Conservation (phyloP, 2,329 filamentous ascomycete genomes). For the Alternaria infectoria region DNA sequence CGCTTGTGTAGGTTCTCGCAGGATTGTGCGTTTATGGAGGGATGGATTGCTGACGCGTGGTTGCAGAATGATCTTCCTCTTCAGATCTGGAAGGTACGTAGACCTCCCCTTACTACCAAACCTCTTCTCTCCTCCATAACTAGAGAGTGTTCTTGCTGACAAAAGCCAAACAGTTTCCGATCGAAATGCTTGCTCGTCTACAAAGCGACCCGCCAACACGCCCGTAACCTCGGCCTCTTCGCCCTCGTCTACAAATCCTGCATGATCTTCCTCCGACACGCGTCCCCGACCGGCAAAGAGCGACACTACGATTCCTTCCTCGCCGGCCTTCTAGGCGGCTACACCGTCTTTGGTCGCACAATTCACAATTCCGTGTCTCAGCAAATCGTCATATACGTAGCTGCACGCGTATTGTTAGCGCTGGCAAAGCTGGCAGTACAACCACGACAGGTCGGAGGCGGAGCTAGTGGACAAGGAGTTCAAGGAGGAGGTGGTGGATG, state of each 20-base stretch:
- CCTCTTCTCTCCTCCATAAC: background rate
- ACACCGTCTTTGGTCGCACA: slow-evolving; percentile 87
- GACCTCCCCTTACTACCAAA: background rate
- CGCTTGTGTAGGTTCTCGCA: slow-evolving; percentile 70
- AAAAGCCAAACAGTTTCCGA: slow-evolving; percentile 59
- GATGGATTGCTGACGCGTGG: slow-evolving; percentile 1
- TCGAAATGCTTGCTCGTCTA: slow-evolving; percentile 81
- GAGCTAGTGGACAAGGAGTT: slow-evolving; percentile 13
- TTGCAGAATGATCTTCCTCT: slow-evolving; percentile 89
- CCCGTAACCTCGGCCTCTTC: slow-evolving; percentile 88
- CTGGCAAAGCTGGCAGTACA: slow-evolving; percentile 83
- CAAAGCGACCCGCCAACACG: slow-evolving; percentile 87
- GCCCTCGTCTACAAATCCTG: slow-evolving; percentile 87
- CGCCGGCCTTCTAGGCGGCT: slow-evolving; percentile 86
- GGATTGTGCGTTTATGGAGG: background rate
- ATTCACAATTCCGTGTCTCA: slow-evolving; percentile 82
- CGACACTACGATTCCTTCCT: slow-evolving; percentile 83
- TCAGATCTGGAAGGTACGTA: slow-evolving; percentile 85
- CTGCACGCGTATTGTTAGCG: slow-evolving; percentile 86
- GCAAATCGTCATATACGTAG: slow-evolving; percentile 98
- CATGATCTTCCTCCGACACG: slow-evolving; percentile 75
- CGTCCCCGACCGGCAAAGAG: slow-evolving; percentile 58
- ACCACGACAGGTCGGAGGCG: slow-evolving; percentile 52
- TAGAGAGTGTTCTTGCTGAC: slow-evolving; percentile 1
- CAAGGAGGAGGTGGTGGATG: slow-evolving; percentile 44